A percentile compares a stretch with the other conserved stretches of the same genome.
These are phyloP conservation scores for Malania oleifera DNA, from an alignment of 164 flowering plant genomes.

Conservation along the genomic window DNA sequence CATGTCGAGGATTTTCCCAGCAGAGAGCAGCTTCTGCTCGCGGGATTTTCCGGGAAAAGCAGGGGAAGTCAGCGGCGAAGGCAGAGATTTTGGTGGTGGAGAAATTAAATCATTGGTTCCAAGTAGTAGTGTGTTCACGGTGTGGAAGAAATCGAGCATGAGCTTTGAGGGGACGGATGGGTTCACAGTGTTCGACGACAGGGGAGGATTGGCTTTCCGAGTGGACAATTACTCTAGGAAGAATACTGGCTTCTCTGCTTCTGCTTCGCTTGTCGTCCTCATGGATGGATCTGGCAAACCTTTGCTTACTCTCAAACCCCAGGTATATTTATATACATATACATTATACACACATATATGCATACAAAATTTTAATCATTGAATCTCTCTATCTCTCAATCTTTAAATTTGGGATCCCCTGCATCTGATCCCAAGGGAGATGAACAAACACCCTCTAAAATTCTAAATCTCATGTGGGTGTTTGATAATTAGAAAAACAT, in stretches of 20 bases:
- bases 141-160: slow-evolving; percentile 76
- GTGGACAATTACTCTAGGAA: slow-evolving; percentile 60
- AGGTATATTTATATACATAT: slow-evolving; percentile 38
- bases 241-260: slow-evolving; percentile 8
- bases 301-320: slow-evolving; percentile 43
- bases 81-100: neutral
- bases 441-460: too few relatives aligned
- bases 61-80: neutral
- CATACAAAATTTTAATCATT: too few relatives aligned
- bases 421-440: too few relatives aligned
- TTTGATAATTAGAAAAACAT: too few relatives aligned
- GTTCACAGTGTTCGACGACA: slow-evolving; percentile 48
- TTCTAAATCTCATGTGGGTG: too few relatives aligned
- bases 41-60: slow-evolving; percentile 6
- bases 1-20: slow-evolving; percentile 39
- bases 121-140: slow-evolving; percentile 32
- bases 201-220: slow-evolving; percentile 45
- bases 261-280: too few relatives aligned
- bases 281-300: slow-evolving; percentile 63
- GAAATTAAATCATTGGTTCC: neutral
- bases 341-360: neutral
- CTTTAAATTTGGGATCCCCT: too few relatives aligned
- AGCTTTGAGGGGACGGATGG: slow-evolving; percentile 64
- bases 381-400: too few relatives aligned
- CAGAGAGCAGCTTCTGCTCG: too few relatives aligned